Base-by-base conservation (phyloP, 169 alveolate species). In the Plasmodium ovale region DNA sequence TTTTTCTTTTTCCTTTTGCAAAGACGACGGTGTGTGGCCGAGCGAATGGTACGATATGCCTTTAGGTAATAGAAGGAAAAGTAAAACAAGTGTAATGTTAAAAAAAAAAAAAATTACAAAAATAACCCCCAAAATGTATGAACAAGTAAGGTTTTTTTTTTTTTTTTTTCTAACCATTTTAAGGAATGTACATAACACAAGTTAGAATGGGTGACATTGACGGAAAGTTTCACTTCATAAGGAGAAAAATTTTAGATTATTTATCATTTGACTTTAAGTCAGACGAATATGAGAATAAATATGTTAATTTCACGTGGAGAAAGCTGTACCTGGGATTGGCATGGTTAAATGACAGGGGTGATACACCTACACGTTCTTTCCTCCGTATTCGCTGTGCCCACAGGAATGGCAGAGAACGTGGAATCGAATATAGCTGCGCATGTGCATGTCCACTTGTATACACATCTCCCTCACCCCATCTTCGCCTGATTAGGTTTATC, bases 1-100 rank as follows among this genome's bases (percentile, higher is more conserved):
- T 47, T 47, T 14, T 5, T 47, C 16, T 67, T 35, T 67, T 16
- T 60, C 33, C 42, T 23, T 31, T 23, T 23, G 31, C 42, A 47
- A 49, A 73, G 88, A 37, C 19, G 88, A 73, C 7, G 72, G 25
- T 29, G 7, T 51, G 39, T 73, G 88, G 88, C 88, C 88, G 3
- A 25, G 27, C 16, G 88, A 73, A 16, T 73, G 88, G 88, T 71
- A 72, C 42, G 87, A 42, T 27, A 72, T 72, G 87, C 87, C 87
- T 19, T 9, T 72, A 44, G 87, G 87, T 72, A 72, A 72, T 1
- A 31, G 29, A 67, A 27, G 12, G 37, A 49, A 67, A 9, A 33
- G 37, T 33, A 49, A 49, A 33, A 49, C 5, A 37, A 60, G n/a
- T n/a, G n/a, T n/a, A n/a, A n/a, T n/a, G n/a, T n/a, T n/a, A 59